Evolutionary conservation across 441 rosid species (phyloP), one percentile per base, ranked within the genome.

Genomic region (Codiaeum variegatum): DNA sequence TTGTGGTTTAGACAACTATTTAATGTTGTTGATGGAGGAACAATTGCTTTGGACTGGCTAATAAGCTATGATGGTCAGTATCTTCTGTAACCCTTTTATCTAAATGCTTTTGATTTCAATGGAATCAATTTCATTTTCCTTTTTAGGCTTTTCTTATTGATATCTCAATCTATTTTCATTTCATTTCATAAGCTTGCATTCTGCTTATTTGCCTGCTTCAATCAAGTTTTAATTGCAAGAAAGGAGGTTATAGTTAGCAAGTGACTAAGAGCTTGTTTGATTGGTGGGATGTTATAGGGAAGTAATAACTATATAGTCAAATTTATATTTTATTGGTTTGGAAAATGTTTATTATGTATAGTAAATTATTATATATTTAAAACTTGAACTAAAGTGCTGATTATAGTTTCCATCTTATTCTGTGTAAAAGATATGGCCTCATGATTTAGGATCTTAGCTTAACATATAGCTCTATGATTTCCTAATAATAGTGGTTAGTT

Each of bases 21-120:
- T 67, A 59, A 24, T 19, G 66, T 83, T 56, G 70, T 60, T 74
- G 89, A 86, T 75, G 87, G 87, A 29, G 89, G 89, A 65, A 86
- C 84, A 26, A 77, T 86, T 76, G 89, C 89, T 68, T 77, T 84
- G 79, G 89, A 86, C 79, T 86, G 89, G 87, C 74, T 82, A 34
- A 32, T 73, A 71, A 46, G 72, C 56, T 70, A 78, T 62, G 82
- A 81, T 74, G 86, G 89, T 81, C 44, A 79, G 73, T 64, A 24
- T 54, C 15, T 31, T 23, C 66, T 68, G 5, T n/a, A 59, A 52
- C 51, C 46, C 9, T 3, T 28, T 47, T 2, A 34, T 64, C 54
- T 54, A 8, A 62, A n/a, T 40, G 34, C 10, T 7, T 4, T 31
- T 54, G 15, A 3, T 62, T 60, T 28, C 55, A 66, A 49, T 47